These are phyloP conservation scores for Aspergillus fijiensis DNA, from an alignment of 2,329 filamentous ascomycete genomes.

Conservation along the genomic window DNA sequence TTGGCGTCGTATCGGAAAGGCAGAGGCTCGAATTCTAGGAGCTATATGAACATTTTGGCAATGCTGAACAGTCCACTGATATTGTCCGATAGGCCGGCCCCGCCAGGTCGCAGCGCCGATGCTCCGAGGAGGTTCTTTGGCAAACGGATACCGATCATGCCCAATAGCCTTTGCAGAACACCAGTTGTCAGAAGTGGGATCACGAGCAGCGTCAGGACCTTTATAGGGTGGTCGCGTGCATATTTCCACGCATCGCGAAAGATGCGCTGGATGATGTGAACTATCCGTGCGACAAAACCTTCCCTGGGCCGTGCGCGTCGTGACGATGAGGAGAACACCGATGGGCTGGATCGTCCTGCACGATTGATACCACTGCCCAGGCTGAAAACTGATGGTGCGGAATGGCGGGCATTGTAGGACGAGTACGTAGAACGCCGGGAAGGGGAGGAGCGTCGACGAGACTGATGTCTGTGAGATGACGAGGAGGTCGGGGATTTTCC, in stretches of 20 bases:
- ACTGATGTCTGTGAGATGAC: conserved; percentile 28
- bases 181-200: conserved; percentile 86
- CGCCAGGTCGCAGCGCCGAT: conserved; percentile 12
- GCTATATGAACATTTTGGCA: conserved; percentile 39
- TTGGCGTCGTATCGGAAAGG: background rate
- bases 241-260: conserved; percentile 79
- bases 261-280: conserved; percentile 74
- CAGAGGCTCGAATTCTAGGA: background rate
- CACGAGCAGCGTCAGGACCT: conserved; percentile 82
- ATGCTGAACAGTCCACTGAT: conserved; percentile 34
- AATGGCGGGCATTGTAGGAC: conserved; percentile 39
- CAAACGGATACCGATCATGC: conserved; percentile 74
- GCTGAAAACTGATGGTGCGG: conserved; percentile 50
- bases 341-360: conserved; percentile 38
- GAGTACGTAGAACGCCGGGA: conserved; percentile 37
- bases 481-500: conserved; percentile 35
- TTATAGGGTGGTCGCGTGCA: conserved; percentile 77
- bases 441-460: conserved; percentile 42
- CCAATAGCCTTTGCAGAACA: conserved; percentile 72
- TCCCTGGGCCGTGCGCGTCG: conserved; percentile 75
- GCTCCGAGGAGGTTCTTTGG: conserved; percentile 57
- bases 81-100: conserved; percentile 32
- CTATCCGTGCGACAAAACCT: conserved; percentile 71
- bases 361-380: conserved; percentile 35
- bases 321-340: conserved; percentile 64